Base-by-base conservation (phyloP, 352 stramenopile genomes). In the Stramenopiles sp. region DNA sequence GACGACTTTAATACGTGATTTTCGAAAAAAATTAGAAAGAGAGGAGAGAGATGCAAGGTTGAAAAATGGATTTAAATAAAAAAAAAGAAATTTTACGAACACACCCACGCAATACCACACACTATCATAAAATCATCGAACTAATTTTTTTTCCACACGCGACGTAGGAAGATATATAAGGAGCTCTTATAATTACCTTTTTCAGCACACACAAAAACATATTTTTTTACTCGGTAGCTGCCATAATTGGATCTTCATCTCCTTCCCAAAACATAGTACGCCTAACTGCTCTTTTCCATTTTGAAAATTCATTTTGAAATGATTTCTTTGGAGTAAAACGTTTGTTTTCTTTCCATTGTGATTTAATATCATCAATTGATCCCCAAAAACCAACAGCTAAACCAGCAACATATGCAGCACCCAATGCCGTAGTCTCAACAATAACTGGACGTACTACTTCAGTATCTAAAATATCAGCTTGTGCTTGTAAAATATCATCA, bases 401-500 rank as follows among this genome's bases (percentile, higher is more conserved):
- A 81, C 96, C 96, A 1, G 95, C 95, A 32, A 93, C 94, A 83
- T 97, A 99, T 0, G 94, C 95, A 0, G 95, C 94, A 32, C 96
- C 96, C 29, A 98, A 85, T 0, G 93, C 92, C 27, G 96, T 99
- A n/a, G 95, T 99, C 85, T 99, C 96, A 6, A 91, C 88, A 38
- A 98, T 89, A 6, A 92, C 87, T 0, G 95, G 94, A 74, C 91
- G 90, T 6, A 98, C 86, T 1, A 99, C 94, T 0, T 89, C 86
- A 63, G 93, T 90, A 80, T 96, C 91, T 30, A 98, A 87, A 30
- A 98, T 90, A 83, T 99, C 94, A 69, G 91, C 90, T 86, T 99
- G 95, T 86, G 98, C 98, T 84, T 99, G 95, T 93, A 99, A 97
- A 31, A 99, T 84, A 69, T 97, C 86, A 79, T 93, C 84, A 87